Evolutionary conservation across 73 alveolate species (phyloP).

Genomic region (Symbiodinium pilosum): DNA sequence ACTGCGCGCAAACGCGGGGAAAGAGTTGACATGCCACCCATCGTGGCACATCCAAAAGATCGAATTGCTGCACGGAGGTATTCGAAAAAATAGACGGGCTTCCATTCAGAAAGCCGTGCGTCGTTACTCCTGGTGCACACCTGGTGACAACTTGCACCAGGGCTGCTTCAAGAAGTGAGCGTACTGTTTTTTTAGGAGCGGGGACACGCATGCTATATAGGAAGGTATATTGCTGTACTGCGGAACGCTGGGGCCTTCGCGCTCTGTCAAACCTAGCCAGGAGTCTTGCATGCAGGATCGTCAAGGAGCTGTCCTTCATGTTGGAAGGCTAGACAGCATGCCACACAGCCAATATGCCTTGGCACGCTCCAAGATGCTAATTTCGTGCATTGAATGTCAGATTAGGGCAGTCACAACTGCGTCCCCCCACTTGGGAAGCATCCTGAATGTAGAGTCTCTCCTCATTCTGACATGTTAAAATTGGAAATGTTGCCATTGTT

Average conservation of each 20-base stretch:
- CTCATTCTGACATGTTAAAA: too few relatives aligned
- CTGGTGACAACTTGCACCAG: not conserved
- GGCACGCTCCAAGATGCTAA: constrained; percentile 2
- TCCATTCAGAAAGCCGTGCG: too few relatives aligned
- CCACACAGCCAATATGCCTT: not conserved
- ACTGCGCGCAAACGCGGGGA: not conserved
- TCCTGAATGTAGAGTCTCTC: too few relatives aligned
- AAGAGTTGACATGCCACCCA: not conserved
- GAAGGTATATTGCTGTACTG: too few relatives aligned
- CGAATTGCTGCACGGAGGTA: too few relatives aligned
- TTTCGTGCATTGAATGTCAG: not conserved
- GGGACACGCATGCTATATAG: too few relatives aligned
- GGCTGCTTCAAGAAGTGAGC: too few relatives aligned
- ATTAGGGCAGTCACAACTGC: not conserved
- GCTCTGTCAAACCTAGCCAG: not conserved
- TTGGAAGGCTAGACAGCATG: not conserved
- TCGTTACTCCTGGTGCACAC: not conserved
- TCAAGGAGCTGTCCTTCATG: not conserved
- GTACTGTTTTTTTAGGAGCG: too few relatives aligned
- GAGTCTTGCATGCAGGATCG: not conserved
- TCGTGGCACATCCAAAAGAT: not conserved
- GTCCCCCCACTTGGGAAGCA: too few relatives aligned
- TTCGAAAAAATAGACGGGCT: too few relatives aligned
- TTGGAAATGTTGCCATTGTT: too few relatives aligned
- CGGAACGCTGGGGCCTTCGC: too few relatives aligned